A percentile compares a stretch with the other conserved stretches of the same genome.
phyloP scores from a whole-genome alignment of 805 yeast species.

The Allodekkera sacchari region DNA sequence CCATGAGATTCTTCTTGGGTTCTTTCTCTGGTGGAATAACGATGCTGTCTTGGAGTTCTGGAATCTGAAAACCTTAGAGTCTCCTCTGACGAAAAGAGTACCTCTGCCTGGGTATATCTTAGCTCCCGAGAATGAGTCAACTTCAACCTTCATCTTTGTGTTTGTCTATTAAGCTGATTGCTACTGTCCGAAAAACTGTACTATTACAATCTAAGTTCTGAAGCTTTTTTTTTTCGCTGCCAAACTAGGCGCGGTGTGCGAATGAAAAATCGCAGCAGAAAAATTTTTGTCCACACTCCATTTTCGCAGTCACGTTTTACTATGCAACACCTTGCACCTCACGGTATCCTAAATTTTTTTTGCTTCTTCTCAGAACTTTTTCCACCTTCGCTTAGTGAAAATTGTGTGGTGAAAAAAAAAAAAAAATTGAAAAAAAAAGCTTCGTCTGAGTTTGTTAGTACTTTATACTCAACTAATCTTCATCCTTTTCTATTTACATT shows the following conservation, averaged over 20 bases:
- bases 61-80: constrained; percentile 99
- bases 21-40: constrained; percentile 98
- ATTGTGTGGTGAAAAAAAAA: not conserved
- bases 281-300: not conserved
- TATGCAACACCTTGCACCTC: not conserved
- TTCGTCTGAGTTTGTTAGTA: not conserved
- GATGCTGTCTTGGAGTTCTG: constrained; percentile 95
- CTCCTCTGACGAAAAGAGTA: constrained; percentile 98
- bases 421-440: not conserved
- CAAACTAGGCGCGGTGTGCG: constrained; percentile 1
- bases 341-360: no score
- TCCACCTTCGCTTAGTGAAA: no score
- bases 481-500: constrained; percentile 3
- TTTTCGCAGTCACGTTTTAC: not conserved
- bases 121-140: constrained; percentile 98
- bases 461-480: not conserved
- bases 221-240: not conserved
- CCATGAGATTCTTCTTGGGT: constrained; percentile 99
- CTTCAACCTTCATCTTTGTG: constrained; percentile 93
- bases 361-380: no score
- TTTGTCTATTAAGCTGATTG: constrained; percentile 6
- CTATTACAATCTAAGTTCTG: not conserved
- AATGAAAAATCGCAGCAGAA: not conserved
- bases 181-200: not conserved
- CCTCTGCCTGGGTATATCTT: constrained; percentile 99